Conservation (phyloP, 352 stramenopile genomes). For the Phytophthora podocarpi region DNA sequence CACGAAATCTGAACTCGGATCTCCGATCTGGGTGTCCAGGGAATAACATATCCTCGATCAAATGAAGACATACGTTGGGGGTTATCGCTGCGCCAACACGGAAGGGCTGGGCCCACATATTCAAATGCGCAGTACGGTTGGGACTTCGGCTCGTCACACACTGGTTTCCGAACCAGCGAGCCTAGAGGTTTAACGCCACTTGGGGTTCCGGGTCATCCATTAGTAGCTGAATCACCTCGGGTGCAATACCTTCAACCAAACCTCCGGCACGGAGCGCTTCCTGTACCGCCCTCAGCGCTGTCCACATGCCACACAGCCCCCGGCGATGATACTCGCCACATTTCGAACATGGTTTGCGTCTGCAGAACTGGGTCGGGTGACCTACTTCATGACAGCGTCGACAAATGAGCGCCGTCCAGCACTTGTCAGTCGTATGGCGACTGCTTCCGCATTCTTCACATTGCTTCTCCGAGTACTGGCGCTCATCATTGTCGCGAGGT, state of each 20-base stretch:
- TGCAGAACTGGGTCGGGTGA: background rate
- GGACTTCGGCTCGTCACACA: no score
- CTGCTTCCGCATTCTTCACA: background rate
- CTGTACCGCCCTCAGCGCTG: background rate
- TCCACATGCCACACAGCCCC: constrained; percentile 5
- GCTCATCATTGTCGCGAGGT: background rate
- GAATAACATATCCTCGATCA: constrained; percentile 2
- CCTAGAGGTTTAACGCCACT: constrained; percentile 19
- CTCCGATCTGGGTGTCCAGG: background rate
- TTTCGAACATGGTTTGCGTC: background rate
- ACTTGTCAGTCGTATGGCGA: background rate
- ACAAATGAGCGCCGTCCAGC: background rate
- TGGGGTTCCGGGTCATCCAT: background rate
- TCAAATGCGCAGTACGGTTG: constrained; percentile 1
- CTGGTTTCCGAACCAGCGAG: no score
- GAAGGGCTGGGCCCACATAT: constrained; percentile 8
- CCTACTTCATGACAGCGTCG: background rate
- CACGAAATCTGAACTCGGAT: background rate
- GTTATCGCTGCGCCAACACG: background rate
- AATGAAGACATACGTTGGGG: constrained; percentile 9
- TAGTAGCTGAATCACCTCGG: background rate
- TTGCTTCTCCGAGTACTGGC: background rate
- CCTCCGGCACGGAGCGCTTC: background rate
- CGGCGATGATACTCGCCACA: constrained; percentile 1
- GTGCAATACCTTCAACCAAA: background rate